Percentiles rank a stretch among this genome's conserved stretches.
Evolutionary conservation across 768 basidiomycete species (phyloP).

Genomic region (Tulasnella sp.): DNA sequence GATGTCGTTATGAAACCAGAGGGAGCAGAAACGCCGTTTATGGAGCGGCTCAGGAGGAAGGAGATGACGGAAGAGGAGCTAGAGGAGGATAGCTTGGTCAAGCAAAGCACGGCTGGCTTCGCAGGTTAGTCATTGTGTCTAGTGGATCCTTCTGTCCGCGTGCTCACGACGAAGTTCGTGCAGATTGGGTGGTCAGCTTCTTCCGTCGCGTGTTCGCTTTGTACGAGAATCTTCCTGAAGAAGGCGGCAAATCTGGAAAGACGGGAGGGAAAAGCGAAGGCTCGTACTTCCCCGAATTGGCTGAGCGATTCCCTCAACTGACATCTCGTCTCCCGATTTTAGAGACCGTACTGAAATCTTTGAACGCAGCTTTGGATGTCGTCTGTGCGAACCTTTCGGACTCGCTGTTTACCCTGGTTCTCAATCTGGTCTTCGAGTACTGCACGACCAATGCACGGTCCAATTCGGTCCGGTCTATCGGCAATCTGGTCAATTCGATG

Average conservation of each 20-base stretch:
- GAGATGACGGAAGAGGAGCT: constrained; percentile 25
- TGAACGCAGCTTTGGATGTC: constrained; percentile 70
- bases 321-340: not conserved
- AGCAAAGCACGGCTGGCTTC: constrained; percentile 69
- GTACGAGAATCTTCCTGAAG: constrained; percentile 90
- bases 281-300: not conserved
- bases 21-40: not conserved
- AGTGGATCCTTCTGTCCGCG: not conserved
- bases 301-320: not conserved
- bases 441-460: constrained; percentile 81
- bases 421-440: constrained; percentile 78
- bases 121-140: constrained; percentile 38
- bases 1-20: constrained; percentile 37
- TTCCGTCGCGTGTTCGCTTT: constrained; percentile 68
- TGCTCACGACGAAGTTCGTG: not conserved
- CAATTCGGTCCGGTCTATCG: constrained; percentile 84
- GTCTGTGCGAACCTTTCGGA: constrained; percentile 71
- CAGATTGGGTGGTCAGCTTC: constrained; percentile 72
- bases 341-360: constrained; percentile 62
- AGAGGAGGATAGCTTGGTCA: constrained; percentile 60
- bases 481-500: constrained; percentile 75
- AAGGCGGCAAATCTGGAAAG: constrained; percentile 70
- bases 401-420: constrained; percentile 67
- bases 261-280: constrained; percentile 56
- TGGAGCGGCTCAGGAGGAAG: constrained; percentile 2